Base-by-base conservation (phyloP, 805 yeast species). In the Candida schatavii region DNA sequence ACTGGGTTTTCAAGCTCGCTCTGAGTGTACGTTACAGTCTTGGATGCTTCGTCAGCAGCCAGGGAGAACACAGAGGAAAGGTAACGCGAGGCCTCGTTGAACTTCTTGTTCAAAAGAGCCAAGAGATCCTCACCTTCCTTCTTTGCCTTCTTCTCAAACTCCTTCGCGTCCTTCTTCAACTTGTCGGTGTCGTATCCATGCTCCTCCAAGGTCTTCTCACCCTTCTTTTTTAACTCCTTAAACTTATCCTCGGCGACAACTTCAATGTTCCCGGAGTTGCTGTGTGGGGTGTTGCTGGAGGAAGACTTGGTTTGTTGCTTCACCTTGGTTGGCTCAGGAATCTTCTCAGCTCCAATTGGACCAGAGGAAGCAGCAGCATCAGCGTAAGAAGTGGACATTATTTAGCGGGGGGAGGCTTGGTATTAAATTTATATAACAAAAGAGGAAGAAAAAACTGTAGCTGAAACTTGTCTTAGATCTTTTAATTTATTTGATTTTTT, bases 1-100 rank as follows among this genome's bases (percentile, higher is more conserved):
- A 76, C 83, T 0, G 87, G 87, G 64, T 81, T 80, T 52, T 78
- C 70, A 48, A 81, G 66, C 56, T 80, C 85, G 18, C 17, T 18
- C 5, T 7, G n/a, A 3, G 35, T 19, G 5, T 22, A 3, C 17
- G 35, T n/a, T n/a, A 29, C 14, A 5, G 26, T 13, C 31, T 15
- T 14, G 17, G 25, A 4, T 11, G 29, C 23, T n/a, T 28, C n/a
- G 18, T 29, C 27, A 17, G 20, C 10, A 5, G 19, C 18, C 15
- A 3, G 13, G 5, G 14, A 29, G 28, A 25, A 28, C 17, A 18
- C n/a, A 18, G 11, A n/a, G 27, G 22, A n/a, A 11, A 18, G 5
- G 31, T 28, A 18, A 4, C 23, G 14, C 19, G 25, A 19, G 27
- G 40, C 25, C 6, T 27, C 34, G 5, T 32, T 13, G 23, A 15